Conservation (phyloP, 2,329 filamentous ascomycete species). For the Endoconidiophora polonica region DNA sequence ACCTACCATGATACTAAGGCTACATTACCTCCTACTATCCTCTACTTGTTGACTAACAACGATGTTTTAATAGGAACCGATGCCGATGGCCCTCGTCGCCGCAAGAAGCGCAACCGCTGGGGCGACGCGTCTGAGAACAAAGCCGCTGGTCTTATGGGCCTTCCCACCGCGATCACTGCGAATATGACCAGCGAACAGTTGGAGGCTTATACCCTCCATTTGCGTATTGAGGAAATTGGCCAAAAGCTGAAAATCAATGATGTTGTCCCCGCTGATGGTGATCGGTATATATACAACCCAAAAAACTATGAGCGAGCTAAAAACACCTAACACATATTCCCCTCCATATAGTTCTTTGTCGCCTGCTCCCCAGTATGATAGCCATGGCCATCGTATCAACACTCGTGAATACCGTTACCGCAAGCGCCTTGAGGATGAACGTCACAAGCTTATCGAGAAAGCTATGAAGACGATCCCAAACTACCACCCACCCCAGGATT, state of each 20-base stretch:
- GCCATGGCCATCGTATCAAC: slow-evolving; percentile 98
- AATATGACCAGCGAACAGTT: slow-evolving; percentile 98
- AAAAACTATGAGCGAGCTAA: not conserved
- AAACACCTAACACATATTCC: slow-evolving; percentile 4
- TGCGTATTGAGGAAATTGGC: slow-evolving; percentile 97
- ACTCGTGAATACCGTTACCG: slow-evolving; percentile 97
- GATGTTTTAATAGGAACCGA: slow-evolving; percentile 27
- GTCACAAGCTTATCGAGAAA: slow-evolving; percentile 96
- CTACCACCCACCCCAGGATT: slow-evolving; percentile 96
- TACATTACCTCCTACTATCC: not conserved
- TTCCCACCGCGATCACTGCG: slow-evolving; percentile 88
- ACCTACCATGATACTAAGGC: not conserved
- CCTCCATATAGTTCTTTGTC: slow-evolving; percentile 61
- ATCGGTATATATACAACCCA: slow-evolving; percentile 48
- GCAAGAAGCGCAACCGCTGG: slow-evolving; percentile 98
- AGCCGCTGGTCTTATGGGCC: slow-evolving; percentile 90
- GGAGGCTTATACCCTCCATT: slow-evolving; percentile 87
- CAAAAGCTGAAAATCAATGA: slow-evolving; percentile 99
- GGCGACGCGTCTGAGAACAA: slow-evolving; percentile 96
- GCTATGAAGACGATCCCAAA: slow-evolving; percentile 99
- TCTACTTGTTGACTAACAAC: slow-evolving; percentile 16
- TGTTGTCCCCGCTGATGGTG: slow-evolving; percentile 90
- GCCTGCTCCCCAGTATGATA: slow-evolving; percentile 93
- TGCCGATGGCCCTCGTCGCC: slow-evolving; percentile 63
- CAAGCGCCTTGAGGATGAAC: slow-evolving; percentile 95